These are phyloP conservation scores for Fragaria ananassa DNA, from an alignment of 306 rosid species.

Conservation along the genomic window DNA sequence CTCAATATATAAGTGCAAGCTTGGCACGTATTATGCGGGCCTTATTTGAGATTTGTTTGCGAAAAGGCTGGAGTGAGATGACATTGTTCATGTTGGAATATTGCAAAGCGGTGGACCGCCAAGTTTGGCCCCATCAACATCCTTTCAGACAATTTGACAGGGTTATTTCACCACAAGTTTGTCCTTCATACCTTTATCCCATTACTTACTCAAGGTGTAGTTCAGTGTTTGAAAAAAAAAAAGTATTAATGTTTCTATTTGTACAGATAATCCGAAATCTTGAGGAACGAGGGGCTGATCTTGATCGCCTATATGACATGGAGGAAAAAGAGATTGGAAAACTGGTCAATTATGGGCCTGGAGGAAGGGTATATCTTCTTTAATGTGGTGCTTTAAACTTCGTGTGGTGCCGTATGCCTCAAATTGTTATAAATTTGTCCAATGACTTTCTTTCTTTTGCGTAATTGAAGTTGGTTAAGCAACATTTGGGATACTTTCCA, in stretches of 20 bases:
- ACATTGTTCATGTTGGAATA: slow-evolving; percentile 86
- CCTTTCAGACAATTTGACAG: slow-evolving; percentile 88
- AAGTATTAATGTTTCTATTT: slow-evolving; percentile 14
- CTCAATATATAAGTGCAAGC: slow-evolving; percentile 95
- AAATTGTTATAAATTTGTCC: slow-evolving; percentile 9
- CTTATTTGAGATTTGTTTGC: slow-evolving; percentile 82
- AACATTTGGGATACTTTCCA: slow-evolving; percentile 81
- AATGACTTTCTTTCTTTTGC: slow-evolving; percentile 24
- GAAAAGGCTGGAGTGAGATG: slow-evolving; percentile 97
- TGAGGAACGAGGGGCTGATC: slow-evolving; percentile 83
- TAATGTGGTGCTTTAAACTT: slow-evolving; percentile 21
- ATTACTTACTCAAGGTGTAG: slow-evolving; percentile 18
- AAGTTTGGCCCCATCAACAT: slow-evolving; percentile 94
- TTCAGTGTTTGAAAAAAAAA: background rate
- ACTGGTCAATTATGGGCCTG: slow-evolving; percentile 78
- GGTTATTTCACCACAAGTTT: slow-evolving; percentile 80
- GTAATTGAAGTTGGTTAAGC: slow-evolving; percentile 64
- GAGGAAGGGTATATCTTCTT: slow-evolving; percentile 72
- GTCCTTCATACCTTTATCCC: slow-evolving; percentile 33
- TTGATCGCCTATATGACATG: slow-evolving; percentile 85
- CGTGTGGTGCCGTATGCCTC: slow-evolving; percentile 13
- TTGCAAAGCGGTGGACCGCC: slow-evolving; percentile 97
- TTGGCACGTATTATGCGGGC: slow-evolving; percentile 94
- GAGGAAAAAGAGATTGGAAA: slow-evolving; percentile 93
- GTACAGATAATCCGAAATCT: slow-evolving; percentile 70